These are phyloP conservation scores for Ogataea salicorniae DNA, from an alignment of 805 yeast genomes.

Conservation along the genomic window DNA sequence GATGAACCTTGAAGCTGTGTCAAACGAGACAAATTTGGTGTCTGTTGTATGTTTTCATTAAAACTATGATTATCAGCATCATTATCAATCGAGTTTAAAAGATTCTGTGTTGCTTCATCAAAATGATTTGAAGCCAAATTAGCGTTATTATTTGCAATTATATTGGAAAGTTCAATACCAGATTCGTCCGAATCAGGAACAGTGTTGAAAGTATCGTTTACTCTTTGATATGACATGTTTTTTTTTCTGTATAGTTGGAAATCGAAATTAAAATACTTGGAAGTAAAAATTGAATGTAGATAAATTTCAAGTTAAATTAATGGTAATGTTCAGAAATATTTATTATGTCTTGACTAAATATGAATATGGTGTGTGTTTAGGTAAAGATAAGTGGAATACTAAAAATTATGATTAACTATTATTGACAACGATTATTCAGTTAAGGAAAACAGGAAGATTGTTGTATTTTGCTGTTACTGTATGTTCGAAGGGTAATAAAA, in stretches of 20 bases:
- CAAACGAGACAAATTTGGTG: no score
- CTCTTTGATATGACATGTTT: constrained; percentile 1
- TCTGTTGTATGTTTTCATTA: no score
- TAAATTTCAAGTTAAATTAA: background rate
- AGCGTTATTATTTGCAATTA: background rate
- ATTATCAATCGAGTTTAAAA: no score
- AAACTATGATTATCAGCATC: no score
- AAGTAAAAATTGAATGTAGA: no score
- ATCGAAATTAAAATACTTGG: no score
- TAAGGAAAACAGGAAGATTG: no score
- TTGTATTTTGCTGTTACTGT: no score
- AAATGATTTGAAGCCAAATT: no score
- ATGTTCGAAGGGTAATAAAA: background rate
- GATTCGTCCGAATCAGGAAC: background rate
- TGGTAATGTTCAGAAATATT: background rate
- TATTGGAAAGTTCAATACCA: background rate
- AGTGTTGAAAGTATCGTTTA: background rate
- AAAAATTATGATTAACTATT: background rate
- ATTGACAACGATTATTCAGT: background rate
- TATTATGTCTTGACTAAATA: background rate
- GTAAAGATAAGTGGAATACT: background rate
- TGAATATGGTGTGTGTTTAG: background rate
- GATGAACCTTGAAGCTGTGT: no score
- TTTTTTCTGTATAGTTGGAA: background rate
- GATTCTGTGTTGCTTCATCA: no score